Evolutionary conservation across 2,329 filamentous ascomycete genomes (phyloP).

Genomic region (Alternaria infectoria): DNA sequence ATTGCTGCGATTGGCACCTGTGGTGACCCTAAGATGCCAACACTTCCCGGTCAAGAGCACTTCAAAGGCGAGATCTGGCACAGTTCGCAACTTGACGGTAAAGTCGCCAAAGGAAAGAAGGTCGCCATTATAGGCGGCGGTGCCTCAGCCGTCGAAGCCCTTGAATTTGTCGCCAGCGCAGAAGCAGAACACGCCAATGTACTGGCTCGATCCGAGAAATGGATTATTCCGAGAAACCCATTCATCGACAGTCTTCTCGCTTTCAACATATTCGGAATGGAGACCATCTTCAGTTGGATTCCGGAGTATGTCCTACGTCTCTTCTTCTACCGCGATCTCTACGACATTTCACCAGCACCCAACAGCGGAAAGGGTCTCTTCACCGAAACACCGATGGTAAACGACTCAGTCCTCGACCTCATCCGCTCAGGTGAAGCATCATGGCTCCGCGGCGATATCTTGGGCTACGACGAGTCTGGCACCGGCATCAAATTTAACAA

Average conservation of each 20-base stretch:
- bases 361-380: conserved; percentile 71
- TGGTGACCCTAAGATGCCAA: conserved; percentile 76
- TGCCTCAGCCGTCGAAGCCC: conserved; percentile 79
- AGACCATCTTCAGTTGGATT: conserved; percentile 77
- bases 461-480: conserved; percentile 67
- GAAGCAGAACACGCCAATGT: conserved; percentile 73
- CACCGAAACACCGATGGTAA: conserved; percentile 86
- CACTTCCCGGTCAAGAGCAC: conserved; percentile 71
- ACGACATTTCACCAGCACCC: conserved; percentile 70
- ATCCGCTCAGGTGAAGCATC: conserved; percentile 73
- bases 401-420: conserved; percentile 78
- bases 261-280: conserved; percentile 79
- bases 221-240: conserved; percentile 84
- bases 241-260: conserved; percentile 75
- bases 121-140: conserved; percentile 80
- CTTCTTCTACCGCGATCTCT: conserved; percentile 82
- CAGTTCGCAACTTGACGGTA: conserved; percentile 76
- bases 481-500: conserved; percentile 74
- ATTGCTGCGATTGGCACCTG: conserved; percentile 82
- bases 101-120: conserved; percentile 74
- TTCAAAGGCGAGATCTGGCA: conserved; percentile 78
- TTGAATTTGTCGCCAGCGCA: conserved; percentile 76
- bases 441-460: conserved; percentile 83
- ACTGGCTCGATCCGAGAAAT: conserved; percentile 79
- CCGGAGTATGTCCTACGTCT: conserved; percentile 76